phyloP scores from a whole-genome alignment of 140 eudicot genomes.

The Erigeron philadelphicus region DNA sequence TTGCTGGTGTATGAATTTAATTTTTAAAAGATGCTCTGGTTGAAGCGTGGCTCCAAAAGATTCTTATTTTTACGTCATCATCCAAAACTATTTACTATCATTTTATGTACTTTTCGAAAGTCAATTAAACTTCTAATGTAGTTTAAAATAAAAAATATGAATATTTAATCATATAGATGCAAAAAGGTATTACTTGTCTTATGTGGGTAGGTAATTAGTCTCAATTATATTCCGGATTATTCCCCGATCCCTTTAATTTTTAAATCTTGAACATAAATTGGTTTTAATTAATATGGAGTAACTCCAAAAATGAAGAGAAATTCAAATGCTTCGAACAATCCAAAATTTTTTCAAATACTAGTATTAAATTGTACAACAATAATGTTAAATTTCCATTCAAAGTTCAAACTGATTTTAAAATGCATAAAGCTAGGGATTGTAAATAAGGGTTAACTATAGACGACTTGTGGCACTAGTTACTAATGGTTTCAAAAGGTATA shows the following conservation, averaged over 20 bases:
- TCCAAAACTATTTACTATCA: not conserved
- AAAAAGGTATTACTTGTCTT: conserved; percentile 13
- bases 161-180: not conserved
- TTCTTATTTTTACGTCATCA: conserved; percentile 21
- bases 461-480: no score
- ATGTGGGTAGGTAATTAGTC: conserved; percentile 26
- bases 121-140: no score
- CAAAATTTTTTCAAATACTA: conserved; percentile 12
- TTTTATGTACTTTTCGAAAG: not conserved
- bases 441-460: no score
- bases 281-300: conserved; percentile 10
- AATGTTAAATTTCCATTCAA: conserved; percentile 1
- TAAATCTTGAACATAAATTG: conserved; percentile 4
- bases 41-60: conserved; percentile 29
- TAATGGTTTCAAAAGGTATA: no score
- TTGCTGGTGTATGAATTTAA: conserved; percentile 18
- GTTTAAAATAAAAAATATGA: no score
- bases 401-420: no score
- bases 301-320: not conserved
- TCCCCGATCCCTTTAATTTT: conserved; percentile 11
- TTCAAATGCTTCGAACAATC: conserved; percentile 1
- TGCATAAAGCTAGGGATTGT: no score
- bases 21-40: conserved; percentile 17
- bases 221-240: not conserved
- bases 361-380: not conserved